Percentiles rank a stretch among this genome's conserved stretches.
These are phyloP conservation scores for Brettanomyces naardenensis DNA, from an alignment of 805 yeast species.

Conservation along the genomic window DNA sequence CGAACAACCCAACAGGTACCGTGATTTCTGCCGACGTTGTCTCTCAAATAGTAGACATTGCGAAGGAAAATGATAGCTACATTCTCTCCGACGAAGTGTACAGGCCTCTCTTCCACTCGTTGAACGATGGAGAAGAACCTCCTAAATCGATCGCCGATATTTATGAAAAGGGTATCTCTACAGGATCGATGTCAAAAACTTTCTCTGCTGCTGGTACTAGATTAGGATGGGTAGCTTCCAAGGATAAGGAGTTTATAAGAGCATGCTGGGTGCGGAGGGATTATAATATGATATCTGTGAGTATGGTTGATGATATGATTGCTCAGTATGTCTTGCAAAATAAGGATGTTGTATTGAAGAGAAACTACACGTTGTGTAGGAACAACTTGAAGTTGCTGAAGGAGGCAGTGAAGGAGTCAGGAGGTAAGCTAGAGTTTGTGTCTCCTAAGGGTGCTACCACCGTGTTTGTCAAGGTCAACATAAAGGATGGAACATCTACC, in stretches of 20 bases:
- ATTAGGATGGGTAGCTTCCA: conserved; percentile 43
- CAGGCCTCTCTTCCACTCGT: conserved; percentile 41
- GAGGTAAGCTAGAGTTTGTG: conserved; percentile 31
- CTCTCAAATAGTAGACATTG: conserved; percentile 30
- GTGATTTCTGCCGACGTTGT: conserved; percentile 31
- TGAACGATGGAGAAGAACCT: conserved; percentile 10
- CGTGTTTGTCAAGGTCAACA: conserved; percentile 31
- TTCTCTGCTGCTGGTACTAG: conserved; percentile 46
- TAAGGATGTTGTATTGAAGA: conserved; percentile 26
- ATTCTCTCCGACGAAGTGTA: conserved; percentile 47
- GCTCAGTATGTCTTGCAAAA: conserved; percentile 36
- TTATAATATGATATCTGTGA: conserved; percentile 43
- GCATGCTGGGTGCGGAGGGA: conserved; percentile 35
- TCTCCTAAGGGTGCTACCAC: conserved; percentile 42
- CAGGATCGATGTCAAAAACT: conserved; percentile 48
- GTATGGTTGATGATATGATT: conserved; percentile 37
- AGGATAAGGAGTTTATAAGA: conserved; percentile 23
- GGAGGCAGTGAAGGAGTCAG: conserved; percentile 24
- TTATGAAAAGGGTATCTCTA: conserved; percentile 35
- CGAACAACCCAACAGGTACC: conserved; percentile 40
- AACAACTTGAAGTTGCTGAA: conserved; percentile 30
- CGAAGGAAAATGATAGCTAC: conserved; percentile 26
- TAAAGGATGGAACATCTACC: conserved; percentile 17
- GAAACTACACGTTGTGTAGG: conserved; percentile 33
- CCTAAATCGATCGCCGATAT: conserved; percentile 36